Conservation (phyloP, 2,329 filamentous ascomycete genomes). For the Hortaea werneckii region DNA sequence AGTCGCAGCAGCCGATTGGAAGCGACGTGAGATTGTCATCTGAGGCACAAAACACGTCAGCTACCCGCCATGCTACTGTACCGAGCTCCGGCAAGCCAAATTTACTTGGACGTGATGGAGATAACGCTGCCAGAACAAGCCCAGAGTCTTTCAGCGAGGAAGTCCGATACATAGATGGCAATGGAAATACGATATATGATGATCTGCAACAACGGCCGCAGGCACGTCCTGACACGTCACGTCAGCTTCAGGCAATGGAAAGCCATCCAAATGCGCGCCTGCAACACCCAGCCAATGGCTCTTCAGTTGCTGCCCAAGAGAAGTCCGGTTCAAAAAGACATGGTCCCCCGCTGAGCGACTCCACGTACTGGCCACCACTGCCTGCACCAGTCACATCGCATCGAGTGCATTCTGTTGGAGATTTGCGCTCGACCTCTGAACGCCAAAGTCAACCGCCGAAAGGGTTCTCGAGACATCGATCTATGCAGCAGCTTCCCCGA, state of each 20-base stretch:
- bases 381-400: conserved; percentile 9
- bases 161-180: not conserved
- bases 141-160: not conserved
- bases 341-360: not conserved
- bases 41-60: conserved; percentile 1
- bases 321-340: not conserved
- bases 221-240: not conserved
- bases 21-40: not conserved
- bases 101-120: not conserved
- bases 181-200: not conserved
- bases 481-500: conserved; percentile 11
- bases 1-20: conserved; percentile 5
- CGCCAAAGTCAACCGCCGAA: conserved; percentile 1
- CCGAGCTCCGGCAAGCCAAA: conserved; percentile 6
- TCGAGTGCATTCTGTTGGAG: conserved; percentile 6
- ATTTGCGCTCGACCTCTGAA: conserved; percentile 1
- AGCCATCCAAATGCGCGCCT: not conserved
- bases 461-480: conserved; percentile 7
- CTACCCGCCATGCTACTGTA: not conserved
- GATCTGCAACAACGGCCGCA: no score
- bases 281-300: not conserved
- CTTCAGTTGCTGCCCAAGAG: not conserved
- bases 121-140: not conserved
- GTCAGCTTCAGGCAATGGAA: not conserved
- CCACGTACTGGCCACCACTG: conserved; percentile 7